Evolutionary conservation across 2,329 filamentous ascomycete species (phyloP).

Genomic region (Neonectria neomacrospora): DNA sequence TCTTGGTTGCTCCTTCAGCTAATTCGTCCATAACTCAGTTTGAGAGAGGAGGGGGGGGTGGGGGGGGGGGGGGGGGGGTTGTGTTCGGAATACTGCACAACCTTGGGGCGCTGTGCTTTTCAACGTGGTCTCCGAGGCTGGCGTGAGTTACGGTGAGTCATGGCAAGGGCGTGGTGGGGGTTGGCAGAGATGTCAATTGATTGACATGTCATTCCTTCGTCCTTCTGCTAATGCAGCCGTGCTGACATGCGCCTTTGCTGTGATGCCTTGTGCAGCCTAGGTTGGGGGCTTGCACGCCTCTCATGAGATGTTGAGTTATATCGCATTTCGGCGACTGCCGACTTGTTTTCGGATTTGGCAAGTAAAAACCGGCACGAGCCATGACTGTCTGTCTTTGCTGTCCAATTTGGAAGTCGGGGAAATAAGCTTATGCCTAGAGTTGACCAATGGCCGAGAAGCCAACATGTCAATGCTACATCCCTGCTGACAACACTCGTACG

Average conservation of each 20-base stretch:
- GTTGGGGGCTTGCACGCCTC: not conserved
- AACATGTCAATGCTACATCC: not conserved
- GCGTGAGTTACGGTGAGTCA: constrained; percentile 5
- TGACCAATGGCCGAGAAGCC: not conserved
- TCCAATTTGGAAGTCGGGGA: not conserved
- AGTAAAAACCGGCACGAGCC: not conserved
- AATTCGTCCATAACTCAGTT: no score
- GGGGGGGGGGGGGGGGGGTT: no score
- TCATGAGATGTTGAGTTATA: no score
- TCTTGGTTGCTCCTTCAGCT: constrained; percentile 34
- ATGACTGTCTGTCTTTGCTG: not conserved
- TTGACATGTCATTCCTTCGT: not conserved
- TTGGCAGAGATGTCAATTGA: not conserved
- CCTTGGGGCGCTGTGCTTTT: not conserved
- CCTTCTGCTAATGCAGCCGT: not conserved
- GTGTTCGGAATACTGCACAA: not conserved
- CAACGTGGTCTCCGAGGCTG: not conserved
- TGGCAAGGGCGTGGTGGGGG: not conserved
- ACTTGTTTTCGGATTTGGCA: not conserved
- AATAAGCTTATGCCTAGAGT: not conserved
- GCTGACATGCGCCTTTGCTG: not conserved
- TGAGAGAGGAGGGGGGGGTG: no score
- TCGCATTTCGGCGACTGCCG: no score
- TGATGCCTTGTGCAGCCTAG: not conserved
- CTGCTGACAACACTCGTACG: not conserved